phyloP scores from a whole-genome alignment of 2,329 filamentous ascomycete genomes.

The Monilinia fructigena region DNA sequence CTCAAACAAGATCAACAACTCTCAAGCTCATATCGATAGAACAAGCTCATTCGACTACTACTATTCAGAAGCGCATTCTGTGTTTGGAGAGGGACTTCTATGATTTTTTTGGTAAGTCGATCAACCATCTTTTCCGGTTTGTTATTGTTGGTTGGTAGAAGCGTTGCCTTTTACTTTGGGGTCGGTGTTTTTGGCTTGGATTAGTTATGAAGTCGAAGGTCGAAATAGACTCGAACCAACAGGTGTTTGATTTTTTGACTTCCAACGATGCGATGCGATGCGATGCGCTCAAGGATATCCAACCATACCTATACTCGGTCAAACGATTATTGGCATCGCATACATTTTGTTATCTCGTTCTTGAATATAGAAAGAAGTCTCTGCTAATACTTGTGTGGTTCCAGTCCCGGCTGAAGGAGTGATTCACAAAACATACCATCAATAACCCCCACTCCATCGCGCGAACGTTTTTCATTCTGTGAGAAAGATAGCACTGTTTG shows the following conservation, averaged over 20 bases:
- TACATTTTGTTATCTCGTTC: not conserved
- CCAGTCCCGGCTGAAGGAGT: constrained; percentile 14
- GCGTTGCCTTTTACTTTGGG: not conserved
- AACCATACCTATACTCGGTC: not conserved
- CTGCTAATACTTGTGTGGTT: constrained; percentile 16
- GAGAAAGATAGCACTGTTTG: not conserved
- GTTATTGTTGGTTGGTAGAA: constrained; percentile 6
- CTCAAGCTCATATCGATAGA: not conserved
- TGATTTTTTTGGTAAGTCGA: constrained; percentile 2
- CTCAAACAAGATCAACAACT: constrained; percentile 3
- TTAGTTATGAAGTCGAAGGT: constrained; percentile 15
- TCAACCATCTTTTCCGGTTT: not conserved
- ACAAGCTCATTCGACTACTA: not conserved
- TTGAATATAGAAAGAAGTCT: not conserved
- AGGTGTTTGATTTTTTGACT: not conserved
- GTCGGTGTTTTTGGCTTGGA: constrained; percentile 5
- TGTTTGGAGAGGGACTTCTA: too few relatives aligned
- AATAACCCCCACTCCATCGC: constrained; percentile 9
- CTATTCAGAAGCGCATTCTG: not conserved
- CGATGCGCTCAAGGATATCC: constrained; percentile 9
- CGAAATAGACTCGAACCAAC: constrained; percentile 15
- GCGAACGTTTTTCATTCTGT: not conserved
- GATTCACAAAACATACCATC: not conserved
- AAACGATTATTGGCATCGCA: not conserved
- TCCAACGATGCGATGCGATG: constrained; percentile 7